A percentile compares a stretch with the other conserved stretches of the same genome.
phyloP scores from a whole-genome alignment of 371 early-diverging fungal species.

The Actinomortierella wolfii region DNA sequence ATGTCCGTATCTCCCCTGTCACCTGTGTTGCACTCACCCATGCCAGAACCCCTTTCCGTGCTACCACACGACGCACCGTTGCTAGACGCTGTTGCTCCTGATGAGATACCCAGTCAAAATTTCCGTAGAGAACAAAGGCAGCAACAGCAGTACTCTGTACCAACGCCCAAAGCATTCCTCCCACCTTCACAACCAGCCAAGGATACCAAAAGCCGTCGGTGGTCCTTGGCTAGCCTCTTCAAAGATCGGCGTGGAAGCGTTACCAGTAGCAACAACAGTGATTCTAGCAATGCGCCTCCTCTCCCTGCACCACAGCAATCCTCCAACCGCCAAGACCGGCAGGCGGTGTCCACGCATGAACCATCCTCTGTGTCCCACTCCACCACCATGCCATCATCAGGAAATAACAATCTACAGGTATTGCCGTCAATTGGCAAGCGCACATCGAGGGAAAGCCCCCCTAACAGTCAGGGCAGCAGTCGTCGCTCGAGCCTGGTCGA shows the following conservation, averaged over 20 bases:
- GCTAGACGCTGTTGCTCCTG: no score
- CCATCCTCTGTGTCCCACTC: no score
- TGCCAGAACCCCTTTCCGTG: no score
- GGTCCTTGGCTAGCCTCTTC: conserved; percentile 26
- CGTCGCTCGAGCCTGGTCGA: conserved; percentile 25
- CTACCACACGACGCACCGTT: no score
- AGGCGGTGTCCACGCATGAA: not conserved
- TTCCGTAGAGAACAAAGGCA: not conserved
- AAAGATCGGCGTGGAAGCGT: conserved; percentile 23
- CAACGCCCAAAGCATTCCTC: not conserved
- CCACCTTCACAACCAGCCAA: not conserved
- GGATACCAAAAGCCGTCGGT: conserved; percentile 14
- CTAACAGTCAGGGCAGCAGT: conserved; percentile 4
- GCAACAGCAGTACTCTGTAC: not conserved
- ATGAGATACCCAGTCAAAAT: no score
- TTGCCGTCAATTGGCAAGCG: no score
- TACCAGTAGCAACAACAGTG: not conserved
- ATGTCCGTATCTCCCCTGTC: no score
- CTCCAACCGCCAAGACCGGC: not conserved
- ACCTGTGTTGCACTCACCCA: no score
- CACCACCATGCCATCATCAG: no score
- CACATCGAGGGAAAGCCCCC: not conserved
- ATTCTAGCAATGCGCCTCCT: not conserved
- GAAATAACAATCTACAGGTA: no score
- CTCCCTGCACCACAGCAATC: not conserved